A percentile compares a stretch with the other conserved stretches of the same genome.
These are phyloP conservation scores for Thelonectria discophora DNA, from an alignment of 2,329 filamentous ascomycete genomes.

Conservation along the genomic window DNA sequence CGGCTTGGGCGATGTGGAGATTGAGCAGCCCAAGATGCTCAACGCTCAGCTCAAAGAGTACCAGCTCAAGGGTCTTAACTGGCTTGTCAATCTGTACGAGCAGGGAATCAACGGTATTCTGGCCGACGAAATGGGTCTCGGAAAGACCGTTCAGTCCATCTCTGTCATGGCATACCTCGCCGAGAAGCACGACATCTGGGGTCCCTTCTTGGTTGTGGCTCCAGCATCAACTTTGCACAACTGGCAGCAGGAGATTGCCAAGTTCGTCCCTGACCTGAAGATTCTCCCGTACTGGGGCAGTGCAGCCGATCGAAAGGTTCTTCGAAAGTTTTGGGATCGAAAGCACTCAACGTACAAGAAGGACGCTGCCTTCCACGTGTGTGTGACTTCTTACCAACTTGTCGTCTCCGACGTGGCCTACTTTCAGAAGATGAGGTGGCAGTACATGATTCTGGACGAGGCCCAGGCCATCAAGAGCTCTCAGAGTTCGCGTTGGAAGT, in stretches of 20 bases:
- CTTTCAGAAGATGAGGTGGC: conserved; percentile 99
- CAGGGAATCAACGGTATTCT: conserved; percentile 99
- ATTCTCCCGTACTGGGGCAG: conserved; percentile 98
- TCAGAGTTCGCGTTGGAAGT: conserved; percentile 96
- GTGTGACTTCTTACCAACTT: conserved; percentile 96
- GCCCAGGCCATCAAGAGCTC: conserved; percentile 99
- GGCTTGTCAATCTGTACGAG: conserved; percentile 98
- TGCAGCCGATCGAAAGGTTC: conserved; percentile 90
- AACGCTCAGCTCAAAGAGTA: conserved; percentile 97
- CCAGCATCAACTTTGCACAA: conserved; percentile 97
- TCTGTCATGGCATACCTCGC: conserved; percentile 99
- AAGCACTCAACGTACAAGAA: conserved; percentile 96
- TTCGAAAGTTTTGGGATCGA: conserved; percentile 98
- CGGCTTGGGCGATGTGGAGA: conserved; percentile 91
- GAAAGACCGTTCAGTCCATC: conserved; percentile 98
- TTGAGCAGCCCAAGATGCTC: conserved; percentile 92
- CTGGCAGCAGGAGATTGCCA: conserved; percentile 98
- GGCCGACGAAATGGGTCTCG: conserved; percentile 99
- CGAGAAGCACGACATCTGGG: conserved; percentile 98
- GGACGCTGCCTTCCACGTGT: conserved; percentile 93
- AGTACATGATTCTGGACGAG: conserved; percentile 99
- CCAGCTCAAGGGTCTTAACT: conserved; percentile 98
- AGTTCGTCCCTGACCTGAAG: conserved; percentile 93
- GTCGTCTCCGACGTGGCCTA: conserved; percentile 96
- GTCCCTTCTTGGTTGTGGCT: conserved; percentile 94